Evolutionary conservation across 2,329 filamentous ascomycete genomes (phyloP).

Genomic region (Paracoccidioides lutzii): DNA sequence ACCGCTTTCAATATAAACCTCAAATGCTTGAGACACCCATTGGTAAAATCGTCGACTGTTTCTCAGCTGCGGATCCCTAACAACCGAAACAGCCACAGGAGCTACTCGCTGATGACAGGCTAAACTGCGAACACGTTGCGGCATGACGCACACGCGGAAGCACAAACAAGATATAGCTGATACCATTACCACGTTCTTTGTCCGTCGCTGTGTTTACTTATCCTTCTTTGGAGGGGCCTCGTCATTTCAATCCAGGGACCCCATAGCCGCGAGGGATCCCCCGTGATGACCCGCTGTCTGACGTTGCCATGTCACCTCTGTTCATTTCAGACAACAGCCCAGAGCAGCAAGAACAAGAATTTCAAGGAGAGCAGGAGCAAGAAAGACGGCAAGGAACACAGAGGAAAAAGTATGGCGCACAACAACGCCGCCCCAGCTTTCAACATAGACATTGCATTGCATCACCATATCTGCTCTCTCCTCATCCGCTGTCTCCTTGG

Average conservation of each 20-base stretch:
- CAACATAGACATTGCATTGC: too few relatives aligned
- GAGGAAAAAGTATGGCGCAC: too few relatives aligned
- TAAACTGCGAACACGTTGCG: slow-evolving; percentile 10
- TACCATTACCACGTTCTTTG: slow-evolving; percentile 13
- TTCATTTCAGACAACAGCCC: neutral
- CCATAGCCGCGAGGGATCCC: too few relatives aligned
- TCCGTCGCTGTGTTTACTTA: slow-evolving; percentile 16
- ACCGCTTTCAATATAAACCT: slow-evolving; percentile 11
- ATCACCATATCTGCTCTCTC: too few relatives aligned
- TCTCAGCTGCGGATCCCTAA: slow-evolving; percentile 10
- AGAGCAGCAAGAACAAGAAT: neutral
- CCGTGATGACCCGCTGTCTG: too few relatives aligned
- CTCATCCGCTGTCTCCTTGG: too few relatives aligned
- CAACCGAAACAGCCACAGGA: slow-evolving; percentile 3
- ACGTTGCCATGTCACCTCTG: neutral
- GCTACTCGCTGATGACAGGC: slow-evolving; percentile 8
- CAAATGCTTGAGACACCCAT: slow-evolving; percentile 12
- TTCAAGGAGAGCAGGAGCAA: too few relatives aligned
- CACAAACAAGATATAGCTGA: slow-evolving; percentile 11
- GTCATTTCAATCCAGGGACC: too few relatives aligned
- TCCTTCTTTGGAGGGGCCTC: slow-evolving; percentile 14
- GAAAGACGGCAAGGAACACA: neutral
- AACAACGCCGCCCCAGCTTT: too few relatives aligned
- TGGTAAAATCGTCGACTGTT: slow-evolving; percentile 12
- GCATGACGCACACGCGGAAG: slow-evolving; percentile 8